phyloP scores from a whole-genome alignment of 106 monocot genomes.

The Phalaenopsis aphrodite region DNA sequence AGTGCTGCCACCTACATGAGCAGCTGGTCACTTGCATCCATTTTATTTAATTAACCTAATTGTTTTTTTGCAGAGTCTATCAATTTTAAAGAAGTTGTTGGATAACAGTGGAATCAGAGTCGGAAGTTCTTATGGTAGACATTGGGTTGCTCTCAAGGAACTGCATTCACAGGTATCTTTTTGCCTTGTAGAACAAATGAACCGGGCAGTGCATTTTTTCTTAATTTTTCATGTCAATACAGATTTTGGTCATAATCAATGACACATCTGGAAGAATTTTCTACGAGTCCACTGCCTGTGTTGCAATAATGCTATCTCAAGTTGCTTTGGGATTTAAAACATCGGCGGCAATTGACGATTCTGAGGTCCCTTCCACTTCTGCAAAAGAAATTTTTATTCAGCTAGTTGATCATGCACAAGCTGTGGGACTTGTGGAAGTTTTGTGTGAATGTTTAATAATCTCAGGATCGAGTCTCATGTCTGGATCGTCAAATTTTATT shows the following conservation, averaged over 20 bases:
- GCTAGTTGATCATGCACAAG: conserved; percentile 52
- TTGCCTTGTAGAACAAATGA: conserved; percentile 1
- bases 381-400: conserved; percentile 36
- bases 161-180: conserved; percentile 71
- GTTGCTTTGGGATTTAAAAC: conserved; percentile 47
- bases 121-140: conserved; percentile 37
- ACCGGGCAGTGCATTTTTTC: not conserved
- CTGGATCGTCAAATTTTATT: conserved; percentile 72
- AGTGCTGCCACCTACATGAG: not conserved
- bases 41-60: not conserved
- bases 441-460: conserved; percentile 47
- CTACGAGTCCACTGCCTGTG: conserved; percentile 82
- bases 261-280: conserved; percentile 65
- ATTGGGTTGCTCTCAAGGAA: conserved; percentile 51
- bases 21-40: not conserved
- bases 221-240: conserved; percentile 3
- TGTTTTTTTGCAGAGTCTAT: conserved; percentile 55
- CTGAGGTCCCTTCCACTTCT: conserved; percentile 19
- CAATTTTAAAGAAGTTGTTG: conserved; percentile 63
- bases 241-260: conserved; percentile 45
- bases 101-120: conserved; percentile 43
- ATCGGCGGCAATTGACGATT: conserved; percentile 18
- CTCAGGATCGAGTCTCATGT: conserved; percentile 61
- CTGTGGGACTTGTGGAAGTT: conserved; percentile 40
- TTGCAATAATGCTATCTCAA: conserved; percentile 68